A percentile compares a stretch with the other conserved stretches of the same genome.
Conservation (phyloP, 2,329 filamentous ascomycete genomes). For the Daldinia eschscholtzii region DNA sequence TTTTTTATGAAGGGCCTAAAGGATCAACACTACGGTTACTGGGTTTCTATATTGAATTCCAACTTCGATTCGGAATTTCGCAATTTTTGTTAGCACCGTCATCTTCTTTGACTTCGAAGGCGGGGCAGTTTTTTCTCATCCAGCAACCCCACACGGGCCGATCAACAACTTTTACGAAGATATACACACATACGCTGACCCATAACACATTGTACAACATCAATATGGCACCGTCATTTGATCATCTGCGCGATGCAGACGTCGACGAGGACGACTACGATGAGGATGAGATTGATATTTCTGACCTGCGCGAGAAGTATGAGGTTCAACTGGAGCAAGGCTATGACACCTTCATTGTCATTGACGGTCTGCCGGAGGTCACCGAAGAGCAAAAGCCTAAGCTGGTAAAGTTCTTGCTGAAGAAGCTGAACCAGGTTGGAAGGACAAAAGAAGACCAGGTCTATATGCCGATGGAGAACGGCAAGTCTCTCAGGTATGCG, state of each 20-base stretch:
- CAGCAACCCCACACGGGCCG: constrained; percentile 21
- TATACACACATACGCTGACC: neutral
- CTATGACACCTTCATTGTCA: constrained; percentile 94
- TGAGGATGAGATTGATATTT: constrained; percentile 94
- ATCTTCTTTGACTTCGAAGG: constrained; percentile 24
- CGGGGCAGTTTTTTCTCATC: constrained; percentile 39
- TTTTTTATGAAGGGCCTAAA: neutral
- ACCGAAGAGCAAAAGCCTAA: constrained; percentile 92
- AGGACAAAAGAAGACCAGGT: constrained; percentile 87
- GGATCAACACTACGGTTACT: constrained; percentile 7
- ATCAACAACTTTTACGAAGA: constrained; percentile 13
- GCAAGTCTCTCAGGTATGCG: constrained; percentile 85
- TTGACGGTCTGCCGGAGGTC: constrained; percentile 93
- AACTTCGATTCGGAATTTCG: neutral
- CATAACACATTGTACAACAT: constrained; percentile 4
- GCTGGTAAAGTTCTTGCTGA: constrained; percentile 94
- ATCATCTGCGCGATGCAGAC: constrained; percentile 91
- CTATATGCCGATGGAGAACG: constrained; percentile 93
- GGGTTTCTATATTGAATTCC: neutral
- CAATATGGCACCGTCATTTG: constrained; percentile 94
- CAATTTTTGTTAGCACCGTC: constrained; percentile 12
- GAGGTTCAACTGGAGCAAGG: constrained; percentile 97
- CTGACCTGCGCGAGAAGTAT: constrained; percentile 92
- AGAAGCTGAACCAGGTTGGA: constrained; percentile 90
- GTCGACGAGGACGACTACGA: constrained; percentile 88